Evolutionary conservation across 78 protist genomes (phyloP), one percentile per base, ranked within the genome.

Genomic region (Dictyostelium intermedium): DNA sequence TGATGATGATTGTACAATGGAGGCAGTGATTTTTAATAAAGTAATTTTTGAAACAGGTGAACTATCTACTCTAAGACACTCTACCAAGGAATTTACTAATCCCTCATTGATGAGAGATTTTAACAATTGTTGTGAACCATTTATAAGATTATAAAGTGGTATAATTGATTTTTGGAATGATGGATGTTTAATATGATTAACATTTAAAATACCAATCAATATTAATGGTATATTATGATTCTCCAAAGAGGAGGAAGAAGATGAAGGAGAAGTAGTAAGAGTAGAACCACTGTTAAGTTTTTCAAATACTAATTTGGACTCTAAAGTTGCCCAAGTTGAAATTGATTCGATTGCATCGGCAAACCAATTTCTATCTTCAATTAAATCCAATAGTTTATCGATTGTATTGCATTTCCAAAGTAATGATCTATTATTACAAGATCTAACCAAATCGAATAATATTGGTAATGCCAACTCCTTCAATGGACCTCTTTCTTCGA

Each of bases 331-430:
- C 94, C 94, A 89, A 0, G 94, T 84, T 10, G 84, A 84, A 69
- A 89, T 89, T 18, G 94, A 80, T 80, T 89, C 94, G 1, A 89
- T 89, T 43, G 94, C 94, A 47, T 89, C 94, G 0, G 94, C 94
- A 80, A 89, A 89, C 94, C 94, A 89, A 35, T 89, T 89, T 27
- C 60, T 34, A 35, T 89, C 94, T 4, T 80, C 74, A 23, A 80
- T 83, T 7, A 89, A 27, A 16, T 32, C 73, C 3, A 89, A 34
- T 1, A 89, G 87, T 32, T 80, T 80, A 43, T 41, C 82, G 23
- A 89, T 34, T 18, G 87, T 80, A 34, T 89, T 69, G 39, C 86
- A 89, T 27, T 89, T 47, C 93, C 94, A 89, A 25, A 89, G 84
- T 6, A 37, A 13, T 8, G 39, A 30, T 18, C 94, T 13, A 50